Evolutionary conservation across 2,329 filamentous ascomycete genomes (phyloP).

Genomic region (Colletotrichum destructivum): DNA sequence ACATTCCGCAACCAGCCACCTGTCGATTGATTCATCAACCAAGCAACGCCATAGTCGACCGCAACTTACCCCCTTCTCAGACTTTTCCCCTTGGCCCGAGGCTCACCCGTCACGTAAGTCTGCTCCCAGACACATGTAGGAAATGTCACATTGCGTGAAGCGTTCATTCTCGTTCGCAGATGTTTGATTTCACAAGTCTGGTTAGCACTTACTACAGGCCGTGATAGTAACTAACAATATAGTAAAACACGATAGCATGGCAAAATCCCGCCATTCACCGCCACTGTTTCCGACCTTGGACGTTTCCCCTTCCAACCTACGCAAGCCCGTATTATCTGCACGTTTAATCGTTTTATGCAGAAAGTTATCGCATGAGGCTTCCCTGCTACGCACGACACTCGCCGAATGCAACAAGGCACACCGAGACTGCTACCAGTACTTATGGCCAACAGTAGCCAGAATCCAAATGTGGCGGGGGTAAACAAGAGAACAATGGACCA

Average conservation of each 20-base stretch:
- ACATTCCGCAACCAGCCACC: neutral
- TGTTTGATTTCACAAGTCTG: neutral
- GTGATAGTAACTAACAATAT: too few relatives aligned
- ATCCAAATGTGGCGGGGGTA: slow-evolving; percentile 43
- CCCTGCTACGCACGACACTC: neutral
- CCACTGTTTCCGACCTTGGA: neutral
- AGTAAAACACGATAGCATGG: neutral
- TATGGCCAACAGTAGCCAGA: neutral
- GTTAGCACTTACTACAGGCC: neutral
- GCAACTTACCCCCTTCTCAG: neutral
- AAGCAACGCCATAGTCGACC: neutral
- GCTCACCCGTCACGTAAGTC: neutral
- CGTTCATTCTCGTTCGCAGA: neutral
- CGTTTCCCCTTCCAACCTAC: neutral
- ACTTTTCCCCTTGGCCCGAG: neutral
- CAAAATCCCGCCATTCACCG: neutral
- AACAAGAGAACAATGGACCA: slow-evolving; percentile 63
- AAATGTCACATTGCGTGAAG: neutral
- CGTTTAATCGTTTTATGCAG: neutral
- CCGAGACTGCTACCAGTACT: neutral
- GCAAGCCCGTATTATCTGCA: neutral
- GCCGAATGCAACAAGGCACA: slow-evolving; percentile 1
- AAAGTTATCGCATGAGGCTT: neutral
- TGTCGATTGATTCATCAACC: neutral
- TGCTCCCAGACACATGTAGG: neutral